phyloP scores from a whole-genome alignment of 1,284 basidiomycete species.

The Cutaneotrichosporon cavernicola region DNA sequence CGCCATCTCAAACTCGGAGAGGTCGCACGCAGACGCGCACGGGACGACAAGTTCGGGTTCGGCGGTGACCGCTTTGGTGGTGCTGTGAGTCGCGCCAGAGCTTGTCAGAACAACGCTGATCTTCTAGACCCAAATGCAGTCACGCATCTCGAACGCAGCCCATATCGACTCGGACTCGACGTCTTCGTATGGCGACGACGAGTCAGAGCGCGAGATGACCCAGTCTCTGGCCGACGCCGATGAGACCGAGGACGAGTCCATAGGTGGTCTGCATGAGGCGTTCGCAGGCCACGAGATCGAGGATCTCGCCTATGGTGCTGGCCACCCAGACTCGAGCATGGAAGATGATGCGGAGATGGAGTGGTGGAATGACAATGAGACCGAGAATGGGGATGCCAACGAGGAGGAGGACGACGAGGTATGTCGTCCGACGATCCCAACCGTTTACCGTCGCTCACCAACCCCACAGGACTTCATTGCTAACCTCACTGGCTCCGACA shows the following conservation, averaged over 20 bases:
- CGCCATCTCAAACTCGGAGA: slow-evolving; percentile 42
- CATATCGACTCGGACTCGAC: slow-evolving; percentile 35
- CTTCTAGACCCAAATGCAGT: slow-evolving; percentile 23
- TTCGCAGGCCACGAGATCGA: slow-evolving; percentile 50
- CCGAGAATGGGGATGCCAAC: slow-evolving; percentile 19
- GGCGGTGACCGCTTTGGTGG: slow-evolving; percentile 28
- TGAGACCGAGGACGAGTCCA: slow-evolving; percentile 39
- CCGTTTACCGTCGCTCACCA: not conserved
- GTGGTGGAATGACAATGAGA: slow-evolving; percentile 37
- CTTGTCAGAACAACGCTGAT: not conserved
- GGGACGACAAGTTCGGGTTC: slow-evolving; percentile 46
- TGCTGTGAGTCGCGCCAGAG: slow-evolving; percentile 20
- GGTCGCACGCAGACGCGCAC: slow-evolving; percentile 38
- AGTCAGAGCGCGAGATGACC: slow-evolving; percentile 37
- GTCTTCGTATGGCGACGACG: slow-evolving; percentile 48
- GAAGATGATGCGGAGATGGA: slow-evolving; percentile 31
- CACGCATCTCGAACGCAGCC: slow-evolving; percentile 19
- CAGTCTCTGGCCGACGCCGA: slow-evolving; percentile 16
- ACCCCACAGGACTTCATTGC: slow-evolving; percentile 38
- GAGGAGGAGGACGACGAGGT: slow-evolving; percentile 43
- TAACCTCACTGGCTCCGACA: slow-evolving; percentile 47
- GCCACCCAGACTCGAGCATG: slow-evolving; percentile 32
- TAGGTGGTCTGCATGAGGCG: slow-evolving; percentile 39
- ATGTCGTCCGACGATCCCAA: slow-evolving; percentile 3
- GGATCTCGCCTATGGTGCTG: slow-evolving; percentile 48